Evolutionary conservation across 495 filamentous ascomycete species (phyloP), one percentile per base, ranked within the genome.

Genomic region (Mycothermus thermophilus): DNA sequence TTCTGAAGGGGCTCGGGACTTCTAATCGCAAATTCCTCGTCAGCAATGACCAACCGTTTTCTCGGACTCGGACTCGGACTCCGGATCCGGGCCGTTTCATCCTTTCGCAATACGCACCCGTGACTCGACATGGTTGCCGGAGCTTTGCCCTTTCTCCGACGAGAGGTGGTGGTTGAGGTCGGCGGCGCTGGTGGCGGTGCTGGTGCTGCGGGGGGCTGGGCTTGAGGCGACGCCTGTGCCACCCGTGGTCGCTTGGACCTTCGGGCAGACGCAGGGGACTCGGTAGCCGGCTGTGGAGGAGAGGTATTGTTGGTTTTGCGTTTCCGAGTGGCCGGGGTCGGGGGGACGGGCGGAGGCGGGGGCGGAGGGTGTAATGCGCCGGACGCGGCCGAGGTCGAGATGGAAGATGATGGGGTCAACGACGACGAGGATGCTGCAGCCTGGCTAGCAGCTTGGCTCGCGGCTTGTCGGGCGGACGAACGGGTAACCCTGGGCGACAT

Each of bases 401-500:
- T 58, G 40, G 67, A 57, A 42, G 64, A 60, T 36, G 71, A n/a
- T n/a, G n/a, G n/a, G n/a, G n/a, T n/a, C n/a, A n/a, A n/a, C n/a
- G n/a, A n/a, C n/a, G 22, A 25, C 22, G 22, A 25, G 6, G 22
- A 25, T 6, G 22, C 22, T 25, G 22, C 6, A 25, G 22, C 11
- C 11, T 6, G 11, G 6, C 6, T 6, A 25, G 22, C 73, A 63
- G 58, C 56, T 37, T 64, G 55, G 42, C 55, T 64, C 36, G 78
- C 79, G 57, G 79, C 79, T 67, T 74, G 69, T 66, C 78, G 78
- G 59, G 80, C 74, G 47, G 80, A 72, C 45, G 80, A 83, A 57
- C 80, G 75, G 62, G 80, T 85, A 38, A 78, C 70, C 75, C 81
- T 87, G 72, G 71, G 56, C 69, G 80, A 80, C 80, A 84, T 85